phyloP scores from a whole-genome alignment of 2,329 filamentous ascomycete genomes.

The Penicillium sp. region DNA sequence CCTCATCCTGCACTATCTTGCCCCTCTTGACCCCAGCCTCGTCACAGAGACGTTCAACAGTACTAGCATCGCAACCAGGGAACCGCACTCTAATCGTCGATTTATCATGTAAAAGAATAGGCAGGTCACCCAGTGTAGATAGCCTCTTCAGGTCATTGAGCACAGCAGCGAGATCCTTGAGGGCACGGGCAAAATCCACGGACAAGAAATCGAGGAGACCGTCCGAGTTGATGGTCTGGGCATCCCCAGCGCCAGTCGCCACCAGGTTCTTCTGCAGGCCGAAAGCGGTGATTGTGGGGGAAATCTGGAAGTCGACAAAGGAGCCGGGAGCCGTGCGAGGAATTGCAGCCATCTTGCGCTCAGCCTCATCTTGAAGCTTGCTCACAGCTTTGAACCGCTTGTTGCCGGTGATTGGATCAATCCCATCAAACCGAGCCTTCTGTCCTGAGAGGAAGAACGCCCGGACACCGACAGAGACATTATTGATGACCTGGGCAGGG shows the following conservation, averaged over 20 bases:
- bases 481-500: slow-evolving; percentile 83
- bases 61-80: slow-evolving; percentile 75
- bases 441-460: slow-evolving; percentile 88
- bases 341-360: slow-evolving; percentile 55
- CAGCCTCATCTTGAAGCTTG: slow-evolving; percentile 62
- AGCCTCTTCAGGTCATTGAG: slow-evolving; percentile 74
- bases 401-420: slow-evolving; percentile 59
- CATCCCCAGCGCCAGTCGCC: too few relatives aligned
- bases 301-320: slow-evolving; percentile 78
- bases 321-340: slow-evolving; percentile 56
- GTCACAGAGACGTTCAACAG: slow-evolving; percentile 72
- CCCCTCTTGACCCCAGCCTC: slow-evolving; percentile 76
- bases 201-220: slow-evolving; percentile 78
- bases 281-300: slow-evolving; percentile 73
- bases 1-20: slow-evolving; percentile 65
- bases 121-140: slow-evolving; percentile 69
- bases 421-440: slow-evolving; percentile 76
- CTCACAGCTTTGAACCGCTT: slow-evolving; percentile 73
- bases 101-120: slow-evolving; percentile 61
- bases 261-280: too few relatives aligned
- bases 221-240: slow-evolving; percentile 62
- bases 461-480: slow-evolving; percentile 85
- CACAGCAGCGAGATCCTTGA: slow-evolving; percentile 72
- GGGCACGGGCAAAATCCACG: slow-evolving; percentile 73
- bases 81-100: slow-evolving; percentile 72